These are phyloP conservation scores for Physaria fendleri DNA, from an alignment of 345 rosid species.

Conservation along the genomic window DNA sequence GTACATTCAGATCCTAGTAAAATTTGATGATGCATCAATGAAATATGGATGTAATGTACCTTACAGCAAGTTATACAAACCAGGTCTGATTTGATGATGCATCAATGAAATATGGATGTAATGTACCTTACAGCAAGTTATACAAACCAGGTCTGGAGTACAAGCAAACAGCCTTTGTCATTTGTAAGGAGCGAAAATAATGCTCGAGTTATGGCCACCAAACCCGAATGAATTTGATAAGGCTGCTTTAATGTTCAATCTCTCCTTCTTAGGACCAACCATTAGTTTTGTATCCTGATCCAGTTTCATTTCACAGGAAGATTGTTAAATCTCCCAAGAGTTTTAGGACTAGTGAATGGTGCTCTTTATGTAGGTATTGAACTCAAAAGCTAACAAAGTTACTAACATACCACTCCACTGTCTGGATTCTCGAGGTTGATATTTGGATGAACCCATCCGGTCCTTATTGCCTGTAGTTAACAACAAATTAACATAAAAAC, in stretches of 20 bases:
- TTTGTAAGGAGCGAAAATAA: constrained; percentile 87
- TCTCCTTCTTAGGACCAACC: constrained; percentile 85
- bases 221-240: constrained; percentile 88
- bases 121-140: constrained; percentile 34
- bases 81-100: constrained; percentile 13
- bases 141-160: constrained; percentile 23
- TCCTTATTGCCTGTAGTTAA: constrained; percentile 65
- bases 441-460: constrained; percentile 97
- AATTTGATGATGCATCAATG: neutral
- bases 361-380: neutral
- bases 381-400: neutral
- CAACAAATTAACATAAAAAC: neutral
- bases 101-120: constrained; percentile 1
- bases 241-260: constrained; percentile 70
- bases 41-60: constrained; percentile 26
- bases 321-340: neutral
- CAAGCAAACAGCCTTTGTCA: constrained; percentile 12
- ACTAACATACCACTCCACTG: constrained; percentile 55
- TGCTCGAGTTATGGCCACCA: constrained; percentile 97
- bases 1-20: too few species aligned
- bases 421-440: constrained; percentile 87
- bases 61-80: constrained; percentile 30
- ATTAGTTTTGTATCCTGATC: constrained; percentile 61
- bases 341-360: neutral
- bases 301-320: constrained; percentile 1